Percentiles rank a stretch among this genome's conserved stretches.
These are phyloP conservation scores for Colletotrichum zoysiae DNA, from an alignment of 2,329 filamentous ascomycete species.

Conservation along the genomic window DNA sequence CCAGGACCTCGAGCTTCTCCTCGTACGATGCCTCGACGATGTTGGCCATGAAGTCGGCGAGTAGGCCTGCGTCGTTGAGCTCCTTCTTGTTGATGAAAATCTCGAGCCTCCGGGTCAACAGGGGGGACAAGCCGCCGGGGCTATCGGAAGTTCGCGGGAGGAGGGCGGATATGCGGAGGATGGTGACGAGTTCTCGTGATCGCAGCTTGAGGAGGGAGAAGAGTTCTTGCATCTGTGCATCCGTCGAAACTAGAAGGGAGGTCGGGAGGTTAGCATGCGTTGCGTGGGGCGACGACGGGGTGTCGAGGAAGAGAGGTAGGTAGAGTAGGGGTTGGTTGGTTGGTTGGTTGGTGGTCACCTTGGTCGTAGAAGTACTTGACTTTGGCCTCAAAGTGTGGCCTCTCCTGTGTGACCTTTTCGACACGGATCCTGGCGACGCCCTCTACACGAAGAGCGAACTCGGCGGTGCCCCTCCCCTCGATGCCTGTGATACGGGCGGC, in stretches of 20 bases:
- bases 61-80: constrained; percentile 81
- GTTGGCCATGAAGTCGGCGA: constrained; percentile 98
- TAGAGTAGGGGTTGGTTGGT: background rate
- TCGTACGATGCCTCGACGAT: constrained; percentile 88
- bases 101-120: constrained; percentile 89
- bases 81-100: constrained; percentile 88
- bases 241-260: constrained; percentile 48
- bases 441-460: constrained; percentile 89
- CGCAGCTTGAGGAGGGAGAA: constrained; percentile 87
- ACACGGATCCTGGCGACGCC: constrained; percentile 83
- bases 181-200: constrained; percentile 86
- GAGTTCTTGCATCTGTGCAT: constrained; percentile 74
- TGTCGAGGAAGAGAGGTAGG: background rate
- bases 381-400: constrained; percentile 88
- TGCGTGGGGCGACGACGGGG: no score
- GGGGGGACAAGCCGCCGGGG: constrained; percentile 77
- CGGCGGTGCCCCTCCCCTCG: constrained; percentile 78
- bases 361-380: constrained; percentile 79
- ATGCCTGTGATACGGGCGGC: constrained; percentile 83
- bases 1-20: constrained; percentile 89
- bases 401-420: constrained; percentile 80
- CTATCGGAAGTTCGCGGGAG: constrained; percentile 72
- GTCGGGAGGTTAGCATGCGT: constrained; percentile 9
- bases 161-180: constrained; percentile 87
- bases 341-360: constrained; percentile 57